Conservation (phyloP, 2,329 filamentous ascomycete species). For the Didymella segeticola region DNA sequence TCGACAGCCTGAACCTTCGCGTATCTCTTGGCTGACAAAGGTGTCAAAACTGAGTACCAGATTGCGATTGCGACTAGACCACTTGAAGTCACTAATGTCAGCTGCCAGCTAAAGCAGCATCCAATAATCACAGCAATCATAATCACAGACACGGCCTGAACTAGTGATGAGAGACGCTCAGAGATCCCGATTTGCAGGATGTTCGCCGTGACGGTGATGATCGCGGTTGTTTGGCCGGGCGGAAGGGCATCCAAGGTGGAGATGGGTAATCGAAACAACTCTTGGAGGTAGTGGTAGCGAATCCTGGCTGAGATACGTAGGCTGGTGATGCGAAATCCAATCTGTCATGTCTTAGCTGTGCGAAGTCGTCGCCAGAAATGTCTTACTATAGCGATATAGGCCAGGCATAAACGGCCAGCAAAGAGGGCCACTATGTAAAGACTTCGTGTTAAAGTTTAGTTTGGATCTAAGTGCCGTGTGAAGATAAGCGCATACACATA, state of each 20-base stretch:
- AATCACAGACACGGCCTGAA: slow-evolving; percentile 35
- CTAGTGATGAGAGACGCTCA: slow-evolving; percentile 33
- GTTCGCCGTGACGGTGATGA: slow-evolving; percentile 38
- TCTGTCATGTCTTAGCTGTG: slow-evolving; percentile 20
- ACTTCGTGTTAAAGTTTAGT: not conserved
- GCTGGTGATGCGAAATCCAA: slow-evolving; percentile 35
- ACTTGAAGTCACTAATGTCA: slow-evolving; percentile 35
- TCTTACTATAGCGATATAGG: slow-evolving; percentile 61
- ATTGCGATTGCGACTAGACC: slow-evolving; percentile 30
- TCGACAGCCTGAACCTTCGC: slow-evolving; percentile 26
- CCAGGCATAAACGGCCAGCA: slow-evolving; percentile 61
- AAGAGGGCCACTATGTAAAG: slow-evolving; percentile 65
- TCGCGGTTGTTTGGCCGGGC: slow-evolving; percentile 35
- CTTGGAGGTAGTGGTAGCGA: slow-evolving; percentile 33
- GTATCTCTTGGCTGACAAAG: slow-evolving; percentile 24
- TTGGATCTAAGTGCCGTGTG: not conserved
- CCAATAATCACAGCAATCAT: slow-evolving; percentile 32
- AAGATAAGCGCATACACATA: slow-evolving; percentile 20
- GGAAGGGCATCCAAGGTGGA: slow-evolving; percentile 36
- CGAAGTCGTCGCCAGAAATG: too few species aligned
- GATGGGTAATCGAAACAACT: slow-evolving; percentile 33
- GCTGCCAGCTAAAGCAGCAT: slow-evolving; percentile 35
- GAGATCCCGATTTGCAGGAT: slow-evolving; percentile 39
- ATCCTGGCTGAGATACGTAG: slow-evolving; percentile 36
- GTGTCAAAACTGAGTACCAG: slow-evolving; percentile 31